phyloP scores from a whole-genome alignment of 768 basidiomycete genomes.

The Tephrocybe rancida region DNA sequence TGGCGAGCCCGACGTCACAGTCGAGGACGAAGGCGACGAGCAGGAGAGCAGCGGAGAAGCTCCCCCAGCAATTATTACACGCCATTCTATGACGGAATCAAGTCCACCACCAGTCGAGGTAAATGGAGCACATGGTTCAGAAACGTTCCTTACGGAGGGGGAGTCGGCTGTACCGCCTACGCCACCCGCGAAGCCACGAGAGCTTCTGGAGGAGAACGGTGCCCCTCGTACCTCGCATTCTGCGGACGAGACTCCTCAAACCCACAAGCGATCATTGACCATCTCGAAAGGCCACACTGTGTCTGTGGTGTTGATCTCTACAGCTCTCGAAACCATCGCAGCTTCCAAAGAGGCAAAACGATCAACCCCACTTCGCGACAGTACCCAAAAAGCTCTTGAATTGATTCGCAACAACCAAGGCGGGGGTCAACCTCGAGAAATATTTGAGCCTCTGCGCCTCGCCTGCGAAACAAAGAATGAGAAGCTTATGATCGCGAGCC shows the following conservation, averaged over 20 bases:
- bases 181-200: slow-evolving; percentile 15
- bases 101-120: slow-evolving; percentile 2
- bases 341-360: slow-evolving; percentile 88
- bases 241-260: slow-evolving; percentile 7
- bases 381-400: slow-evolving; percentile 79
- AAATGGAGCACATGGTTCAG: neutral
- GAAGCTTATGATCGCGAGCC: slow-evolving; percentile 92
- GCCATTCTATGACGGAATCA: neutral
- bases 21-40: neutral
- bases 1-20: neutral
- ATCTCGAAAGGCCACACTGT: slow-evolving; percentile 72
- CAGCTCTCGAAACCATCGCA: slow-evolving; percentile 85
- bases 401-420: slow-evolving; percentile 77
- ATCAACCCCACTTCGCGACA: slow-evolving; percentile 79
- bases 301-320: slow-evolving; percentile 78
- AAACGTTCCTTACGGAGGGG: neutral
- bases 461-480: slow-evolving; percentile 96
- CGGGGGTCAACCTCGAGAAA: slow-evolving; percentile 77
- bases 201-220: neutral
- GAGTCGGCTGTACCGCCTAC: slow-evolving; percentile 10
- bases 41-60: slow-evolving; percentile 2
- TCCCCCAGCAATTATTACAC: neutral
- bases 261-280: slow-evolving; percentile 60
- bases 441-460: slow-evolving; percentile 93
- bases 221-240: slow-evolving; percentile 2